phyloP scores from a whole-genome alignment of 1,139 yeast species.

The Zygotorulaspora mrakii region DNA sequence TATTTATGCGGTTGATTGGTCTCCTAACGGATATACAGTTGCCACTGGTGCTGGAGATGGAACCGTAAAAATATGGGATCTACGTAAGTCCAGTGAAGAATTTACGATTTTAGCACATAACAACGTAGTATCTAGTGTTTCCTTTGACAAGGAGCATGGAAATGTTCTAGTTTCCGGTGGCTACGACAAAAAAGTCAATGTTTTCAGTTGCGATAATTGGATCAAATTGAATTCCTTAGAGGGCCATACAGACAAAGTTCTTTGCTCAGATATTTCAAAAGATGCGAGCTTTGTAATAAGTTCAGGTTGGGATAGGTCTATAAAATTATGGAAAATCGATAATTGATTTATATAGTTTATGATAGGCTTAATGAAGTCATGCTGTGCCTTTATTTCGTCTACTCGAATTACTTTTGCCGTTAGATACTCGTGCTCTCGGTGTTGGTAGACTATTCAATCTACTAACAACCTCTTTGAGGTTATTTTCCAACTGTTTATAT shows the following conservation, averaged over 20 bases:
- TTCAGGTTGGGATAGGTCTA: conserved; percentile 81
- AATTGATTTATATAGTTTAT: no score
- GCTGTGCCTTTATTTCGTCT: conserved; percentile 10
- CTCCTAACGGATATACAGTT: conserved; percentile 68
- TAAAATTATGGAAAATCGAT: conserved; percentile 52
- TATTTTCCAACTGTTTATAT: conserved; percentile 16
- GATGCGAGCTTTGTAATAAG: conserved; percentile 49
- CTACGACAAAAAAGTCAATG: conserved; percentile 62
- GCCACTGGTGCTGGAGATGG: conserved; percentile 88
- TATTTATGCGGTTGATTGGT: conserved; percentile 69
- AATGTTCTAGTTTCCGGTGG: conserved; percentile 57
- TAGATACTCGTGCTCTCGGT: conserved; percentile 24
- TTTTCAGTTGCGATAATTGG: conserved; percentile 80
- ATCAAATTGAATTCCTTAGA: conserved; percentile 48
- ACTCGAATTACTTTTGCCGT: conserved; percentile 11
- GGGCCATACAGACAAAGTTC: conserved; percentile 68
- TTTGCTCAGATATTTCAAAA: conserved; percentile 59
- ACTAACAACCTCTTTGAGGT: conserved; percentile 19
- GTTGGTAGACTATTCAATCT: conserved; percentile 25
- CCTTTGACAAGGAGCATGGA: conserved; percentile 49
- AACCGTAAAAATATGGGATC: conserved; percentile 79
- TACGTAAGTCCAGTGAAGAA: conserved; percentile 49
- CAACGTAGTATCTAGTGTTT: conserved; percentile 65
- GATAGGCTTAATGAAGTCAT: no score
- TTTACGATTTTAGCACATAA: conserved; percentile 73